phyloP scores from a whole-genome alignment of 129 eudicot species.

The Flaveria linearis region DNA sequence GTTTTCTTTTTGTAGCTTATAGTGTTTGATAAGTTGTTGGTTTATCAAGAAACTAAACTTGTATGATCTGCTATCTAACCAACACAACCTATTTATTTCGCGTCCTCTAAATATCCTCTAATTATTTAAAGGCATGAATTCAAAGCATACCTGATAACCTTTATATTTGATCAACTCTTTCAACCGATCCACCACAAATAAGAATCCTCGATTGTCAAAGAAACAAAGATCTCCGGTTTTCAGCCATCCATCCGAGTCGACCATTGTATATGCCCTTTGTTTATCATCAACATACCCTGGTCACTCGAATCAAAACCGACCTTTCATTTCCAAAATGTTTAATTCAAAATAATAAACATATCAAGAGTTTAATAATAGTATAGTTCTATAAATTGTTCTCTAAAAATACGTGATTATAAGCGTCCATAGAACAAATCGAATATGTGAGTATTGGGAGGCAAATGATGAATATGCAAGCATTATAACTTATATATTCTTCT shows the following conservation, averaged over 20 bases:
- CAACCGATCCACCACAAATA: conserved; percentile 48
- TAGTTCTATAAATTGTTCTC: too few species aligned
- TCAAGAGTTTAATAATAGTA: too few species aligned
- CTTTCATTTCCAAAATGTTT: background rate
- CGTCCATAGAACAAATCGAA: too few species aligned
- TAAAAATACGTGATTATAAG: too few species aligned
- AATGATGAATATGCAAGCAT: too few species aligned
- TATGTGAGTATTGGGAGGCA: too few species aligned
- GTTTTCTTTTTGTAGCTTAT: too few species aligned
- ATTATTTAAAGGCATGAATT: background rate
- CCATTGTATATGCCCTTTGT: conserved; percentile 35
- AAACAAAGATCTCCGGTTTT: conserved; percentile 60
- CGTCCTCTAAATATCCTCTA: background rate
- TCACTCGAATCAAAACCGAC: background rate
- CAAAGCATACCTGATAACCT: conserved; percentile 47
- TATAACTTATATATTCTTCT: too few species aligned
- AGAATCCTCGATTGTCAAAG: conserved; percentile 53
- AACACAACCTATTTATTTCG: background rate
- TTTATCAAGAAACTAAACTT: background rate
- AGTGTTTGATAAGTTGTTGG: background rate
- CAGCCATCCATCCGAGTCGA: conserved; percentile 50
- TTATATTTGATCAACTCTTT: conserved; percentile 61
- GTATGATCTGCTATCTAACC: background rate
- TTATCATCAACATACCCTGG: conserved; percentile 53
- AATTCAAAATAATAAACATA: background rate